Evolutionary conservation across 106 monocot genomes (phyloP), one percentile per base, ranked within the genome.

Genomic region (Dactylorhiza incarnata): DNA sequence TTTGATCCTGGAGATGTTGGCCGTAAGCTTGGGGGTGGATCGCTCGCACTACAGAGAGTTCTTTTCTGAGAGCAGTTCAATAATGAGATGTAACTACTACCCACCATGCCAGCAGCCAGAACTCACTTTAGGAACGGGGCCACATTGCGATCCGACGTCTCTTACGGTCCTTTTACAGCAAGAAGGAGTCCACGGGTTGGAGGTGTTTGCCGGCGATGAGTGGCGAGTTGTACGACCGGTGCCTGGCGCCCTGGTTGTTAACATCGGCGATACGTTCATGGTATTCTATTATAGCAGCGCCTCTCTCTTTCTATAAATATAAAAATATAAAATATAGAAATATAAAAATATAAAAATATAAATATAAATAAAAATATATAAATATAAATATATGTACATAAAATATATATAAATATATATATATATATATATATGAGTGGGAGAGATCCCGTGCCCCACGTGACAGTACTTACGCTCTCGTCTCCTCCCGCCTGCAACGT

Each of bases 251-350:
- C 70, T 91, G 7, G 90, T 91, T 16, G 75, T 91, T 72, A 91
- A 91, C 81, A 88, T 91, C 68, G 90, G 90, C 17, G 90, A 91
- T 70, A 91, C 90, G 2, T 91, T 91, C 85, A 91, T 88, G 90
- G 90, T 91, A 85, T 23, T 71, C 73, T 9, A 14, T 5, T 5
- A 6, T 0, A 19, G 6, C 52, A n/a, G n/a, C n/a, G 6, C n/a
- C 1, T 56, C 56, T 56, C 5, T 56, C 19, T 19, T 19, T 19
- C 0, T 5, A 56, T 19, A 56, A 9, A 19, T 19, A 19, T n/a
- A 19, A 16, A 56, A 56, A 56, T 19, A 19, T 56, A 56, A 9
- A 19, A 5, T 4, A n/a, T 20, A 7, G 16, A n/a, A n/a, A 56
- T 52, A 56, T 56, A n/a, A 7, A 6, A 56, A 19, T 19, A 56